A percentile compares a stretch with the other conserved stretches of the same genome.
Conservation (phyloP, 495 filamentous ascomycete species). For the Aspergillus homomorphus region DNA sequence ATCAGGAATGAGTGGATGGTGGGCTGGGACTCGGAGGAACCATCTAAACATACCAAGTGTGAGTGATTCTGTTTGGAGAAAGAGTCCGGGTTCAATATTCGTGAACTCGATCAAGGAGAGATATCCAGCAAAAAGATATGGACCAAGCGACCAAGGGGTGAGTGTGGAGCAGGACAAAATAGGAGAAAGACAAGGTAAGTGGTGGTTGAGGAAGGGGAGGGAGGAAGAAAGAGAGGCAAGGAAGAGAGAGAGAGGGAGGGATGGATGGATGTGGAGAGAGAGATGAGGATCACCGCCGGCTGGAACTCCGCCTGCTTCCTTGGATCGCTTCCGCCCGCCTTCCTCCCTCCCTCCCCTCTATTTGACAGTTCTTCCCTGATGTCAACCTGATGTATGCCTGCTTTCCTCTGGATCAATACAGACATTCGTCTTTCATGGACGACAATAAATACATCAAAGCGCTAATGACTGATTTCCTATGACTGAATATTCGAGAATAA, state of each 20-base stretch:
- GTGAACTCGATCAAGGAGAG: background rate
- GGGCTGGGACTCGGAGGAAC: background rate
- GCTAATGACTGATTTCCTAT: too few species aligned
- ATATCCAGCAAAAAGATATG: background rate
- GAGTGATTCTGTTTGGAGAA: background rate
- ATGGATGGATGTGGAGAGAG: slow-evolving; percentile 9
- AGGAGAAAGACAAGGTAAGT: background rate
- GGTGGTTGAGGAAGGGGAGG: background rate
- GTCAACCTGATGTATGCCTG: background rate
- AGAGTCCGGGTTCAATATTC: background rate
- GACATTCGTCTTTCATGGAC: too few species aligned
- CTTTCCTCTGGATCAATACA: background rate
- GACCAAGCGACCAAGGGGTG: background rate
- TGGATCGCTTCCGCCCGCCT: slow-evolving; percentile 4
- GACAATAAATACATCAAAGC: too few species aligned
- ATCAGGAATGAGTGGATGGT: background rate
- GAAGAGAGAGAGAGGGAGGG: slow-evolving; percentile 3
- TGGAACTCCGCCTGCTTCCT: slow-evolving; percentile 9
- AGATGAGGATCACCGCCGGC: slow-evolving; percentile 12
- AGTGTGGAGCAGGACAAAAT: slow-evolving; percentile 4
- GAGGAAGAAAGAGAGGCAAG: slow-evolving; percentile 4
- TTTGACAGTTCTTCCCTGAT: background rate
- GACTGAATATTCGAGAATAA: too few species aligned
- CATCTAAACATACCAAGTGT: background rate
- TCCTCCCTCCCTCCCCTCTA: background rate